These are phyloP conservation scores for Phaseolus lunatus DNA, from an alignment of 306 rosid genomes.

Conservation along the genomic window DNA sequence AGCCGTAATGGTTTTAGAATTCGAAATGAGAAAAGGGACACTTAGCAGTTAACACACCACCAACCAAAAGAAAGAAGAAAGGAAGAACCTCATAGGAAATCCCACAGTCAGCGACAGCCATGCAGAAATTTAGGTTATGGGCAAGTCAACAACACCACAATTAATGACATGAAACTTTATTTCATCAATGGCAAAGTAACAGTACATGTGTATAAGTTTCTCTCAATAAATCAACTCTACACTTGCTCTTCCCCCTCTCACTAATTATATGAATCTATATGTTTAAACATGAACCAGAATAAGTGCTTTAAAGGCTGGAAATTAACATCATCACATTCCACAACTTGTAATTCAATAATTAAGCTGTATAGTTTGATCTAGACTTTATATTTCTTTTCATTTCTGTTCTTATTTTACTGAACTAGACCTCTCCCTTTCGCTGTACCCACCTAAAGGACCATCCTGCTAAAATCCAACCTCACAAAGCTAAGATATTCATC, in stretches of 20 bases:
- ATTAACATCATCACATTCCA: not conserved
- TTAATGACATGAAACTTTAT: constrained; percentile 35
- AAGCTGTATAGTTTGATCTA: constrained; percentile 30
- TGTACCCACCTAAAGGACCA: constrained; percentile 24
- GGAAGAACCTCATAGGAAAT: not conserved
- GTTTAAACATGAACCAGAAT: constrained; percentile 24
- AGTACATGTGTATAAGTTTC: constrained; percentile 15
- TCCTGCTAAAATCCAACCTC: constrained; percentile 52
- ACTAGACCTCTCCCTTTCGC: not conserved
- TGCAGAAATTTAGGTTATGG: constrained; percentile 6
- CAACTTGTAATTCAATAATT: not conserved
- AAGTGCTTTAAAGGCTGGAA: constrained; percentile 22
- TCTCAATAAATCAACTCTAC: constrained; percentile 34
- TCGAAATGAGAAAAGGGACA: not conserved
- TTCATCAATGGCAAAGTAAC: constrained; percentile 40
- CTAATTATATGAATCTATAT: not conserved
- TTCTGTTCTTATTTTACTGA: not conserved
- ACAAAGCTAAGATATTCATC: constrained; percentile 72
- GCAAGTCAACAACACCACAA: not conserved
- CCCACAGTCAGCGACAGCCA: not conserved
- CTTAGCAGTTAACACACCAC: not conserved
- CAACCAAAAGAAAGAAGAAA: not conserved
- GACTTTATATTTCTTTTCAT: not conserved
- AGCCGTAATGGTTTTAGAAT: not conserved
- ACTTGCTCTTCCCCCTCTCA: constrained; percentile 20